Conservation (phyloP, 2,329 filamentous ascomycete species). For the Aspergillus sp. region DNA sequence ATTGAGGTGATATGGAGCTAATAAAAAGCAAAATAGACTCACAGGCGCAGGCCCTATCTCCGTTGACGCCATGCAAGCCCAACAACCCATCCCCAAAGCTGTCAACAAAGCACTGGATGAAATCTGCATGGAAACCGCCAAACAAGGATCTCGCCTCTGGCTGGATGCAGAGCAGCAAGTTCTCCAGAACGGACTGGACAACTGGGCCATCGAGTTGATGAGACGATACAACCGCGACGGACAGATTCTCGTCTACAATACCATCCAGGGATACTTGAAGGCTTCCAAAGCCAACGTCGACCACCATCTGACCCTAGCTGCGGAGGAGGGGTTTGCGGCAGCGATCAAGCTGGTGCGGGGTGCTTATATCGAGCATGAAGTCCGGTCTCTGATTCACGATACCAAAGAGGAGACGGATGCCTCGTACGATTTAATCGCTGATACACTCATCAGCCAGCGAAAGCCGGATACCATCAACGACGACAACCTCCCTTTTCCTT, state of each 20-base stretch:
- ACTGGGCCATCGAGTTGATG: constrained; percentile 45
- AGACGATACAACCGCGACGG: constrained; percentile 35
- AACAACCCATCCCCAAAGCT: constrained; percentile 24
- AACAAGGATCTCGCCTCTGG: constrained; percentile 37
- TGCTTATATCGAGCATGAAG: constrained; percentile 42
- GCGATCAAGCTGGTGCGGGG: constrained; percentile 44
- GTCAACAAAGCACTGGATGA: constrained; percentile 32
- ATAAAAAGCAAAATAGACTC: constrained; percentile 21
- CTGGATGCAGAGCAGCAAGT: constrained; percentile 46
- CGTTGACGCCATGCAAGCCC: constrained; percentile 27
- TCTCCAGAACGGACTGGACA: constrained; percentile 41
- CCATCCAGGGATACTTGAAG: constrained; percentile 45
- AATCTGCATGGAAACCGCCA: constrained; percentile 31
- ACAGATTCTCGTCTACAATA: constrained; percentile 34
- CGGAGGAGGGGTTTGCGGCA: constrained; percentile 36
- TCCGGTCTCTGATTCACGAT: constrained; percentile 29
- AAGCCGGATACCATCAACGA: constrained; percentile 5
- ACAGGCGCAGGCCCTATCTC: constrained; percentile 39
- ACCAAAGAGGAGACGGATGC: constrained; percentile 34
- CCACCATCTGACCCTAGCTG: constrained; percentile 34
- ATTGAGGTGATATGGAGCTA: neutral
- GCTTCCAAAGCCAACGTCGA: constrained; percentile 31
- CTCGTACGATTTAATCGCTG: constrained; percentile 48
- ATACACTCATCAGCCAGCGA: constrained; percentile 42
- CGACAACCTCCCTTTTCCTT: constrained; percentile 9